Percentiles rank a stretch among this genome's conserved stretches.
Evolutionary conservation across 768 basidiomycete genomes (phyloP).

Genomic region (Pleurotus cornucopiae): DNA sequence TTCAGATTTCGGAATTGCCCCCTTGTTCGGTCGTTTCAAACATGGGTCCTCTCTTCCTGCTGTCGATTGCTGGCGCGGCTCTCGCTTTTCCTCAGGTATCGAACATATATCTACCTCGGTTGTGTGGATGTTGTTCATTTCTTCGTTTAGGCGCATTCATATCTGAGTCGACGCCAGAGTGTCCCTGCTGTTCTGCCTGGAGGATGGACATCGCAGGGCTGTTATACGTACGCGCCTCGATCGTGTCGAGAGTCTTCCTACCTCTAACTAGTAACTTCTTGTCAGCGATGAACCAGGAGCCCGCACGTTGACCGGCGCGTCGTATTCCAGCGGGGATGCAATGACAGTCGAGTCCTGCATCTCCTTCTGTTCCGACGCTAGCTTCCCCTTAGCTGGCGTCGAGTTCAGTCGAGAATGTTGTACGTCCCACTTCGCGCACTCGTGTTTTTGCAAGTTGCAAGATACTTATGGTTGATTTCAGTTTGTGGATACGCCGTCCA

Average conservation of each 20-base stretch:
- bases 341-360: slow-evolving; percentile 37
- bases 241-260: too few species aligned
- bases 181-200: not conserved
- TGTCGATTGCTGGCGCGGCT: not conserved
- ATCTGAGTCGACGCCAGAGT: not conserved
- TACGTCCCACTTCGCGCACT: slow-evolving; percentile 12
- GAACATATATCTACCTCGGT: too few species aligned
- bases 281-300: not conserved
- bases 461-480: not conserved
- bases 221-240: not conserved
- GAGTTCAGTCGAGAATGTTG: slow-evolving; percentile 34
- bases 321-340: not conserved
- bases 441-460: not conserved
- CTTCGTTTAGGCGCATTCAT: not conserved
- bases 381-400: slow-evolving; percentile 35
- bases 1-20: too few species aligned
- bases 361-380: slow-evolving; percentile 30
- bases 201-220: slow-evolving; percentile 2
- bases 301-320: slow-evolving; percentile 4
- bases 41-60: not conserved
- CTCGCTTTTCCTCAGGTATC: not conserved
- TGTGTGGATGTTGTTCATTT: not conserved
- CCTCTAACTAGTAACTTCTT: too few species aligned
- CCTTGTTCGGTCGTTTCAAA: too few species aligned
- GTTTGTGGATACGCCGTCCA: not conserved